A percentile compares a stretch with the other conserved stretches of the same genome.
Conservation (phyloP, 192 early-diverging fungal genomes). For the Entomortierella chlamydospora region DNA sequence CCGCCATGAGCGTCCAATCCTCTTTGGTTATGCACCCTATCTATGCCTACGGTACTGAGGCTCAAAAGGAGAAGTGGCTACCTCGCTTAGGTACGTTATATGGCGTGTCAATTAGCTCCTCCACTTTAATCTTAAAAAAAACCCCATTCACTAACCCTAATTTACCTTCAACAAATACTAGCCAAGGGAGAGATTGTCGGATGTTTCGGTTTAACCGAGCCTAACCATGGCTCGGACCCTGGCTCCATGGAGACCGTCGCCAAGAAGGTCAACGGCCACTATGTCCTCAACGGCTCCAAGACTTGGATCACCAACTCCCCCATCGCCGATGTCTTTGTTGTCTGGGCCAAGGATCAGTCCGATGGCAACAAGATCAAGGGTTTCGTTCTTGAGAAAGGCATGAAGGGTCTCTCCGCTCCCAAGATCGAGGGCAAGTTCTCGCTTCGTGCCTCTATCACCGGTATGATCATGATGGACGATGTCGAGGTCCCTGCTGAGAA, state of each 20-base stretch:
- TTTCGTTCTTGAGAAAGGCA: constrained; percentile 95
- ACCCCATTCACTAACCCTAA: no score
- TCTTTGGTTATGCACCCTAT: constrained; percentile 99
- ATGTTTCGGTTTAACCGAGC: constrained; percentile 96
- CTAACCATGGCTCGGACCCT: constrained; percentile 97
- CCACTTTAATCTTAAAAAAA: no score
- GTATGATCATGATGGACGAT: constrained; percentile 99
- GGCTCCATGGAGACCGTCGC: constrained; percentile 93
- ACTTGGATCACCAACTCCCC: constrained; percentile 99
- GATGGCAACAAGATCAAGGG: constrained; percentile 88
- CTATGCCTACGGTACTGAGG: constrained; percentile 91
- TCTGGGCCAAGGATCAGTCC: constrained; percentile 92
- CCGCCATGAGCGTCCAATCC: constrained; percentile 98
- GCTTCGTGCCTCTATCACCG: constrained; percentile 92
- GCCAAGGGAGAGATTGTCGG: constrained; percentile 91
- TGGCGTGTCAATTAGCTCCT: not conserved
- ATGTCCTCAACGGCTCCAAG: constrained; percentile 91
- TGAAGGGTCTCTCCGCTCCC: constrained; percentile 90
- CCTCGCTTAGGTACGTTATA: constrained; percentile 76
- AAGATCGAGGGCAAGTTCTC: constrained; percentile 96
- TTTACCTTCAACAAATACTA: no score
- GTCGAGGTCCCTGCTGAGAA: constrained; percentile 93
- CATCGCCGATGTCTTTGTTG: constrained; percentile 94
- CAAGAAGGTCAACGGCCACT: constrained; percentile 74
- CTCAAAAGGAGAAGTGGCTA: constrained; percentile 92